Conservation (phyloP, 78 protist genomes). For the Planoprotostelium fungivorum region DNA sequence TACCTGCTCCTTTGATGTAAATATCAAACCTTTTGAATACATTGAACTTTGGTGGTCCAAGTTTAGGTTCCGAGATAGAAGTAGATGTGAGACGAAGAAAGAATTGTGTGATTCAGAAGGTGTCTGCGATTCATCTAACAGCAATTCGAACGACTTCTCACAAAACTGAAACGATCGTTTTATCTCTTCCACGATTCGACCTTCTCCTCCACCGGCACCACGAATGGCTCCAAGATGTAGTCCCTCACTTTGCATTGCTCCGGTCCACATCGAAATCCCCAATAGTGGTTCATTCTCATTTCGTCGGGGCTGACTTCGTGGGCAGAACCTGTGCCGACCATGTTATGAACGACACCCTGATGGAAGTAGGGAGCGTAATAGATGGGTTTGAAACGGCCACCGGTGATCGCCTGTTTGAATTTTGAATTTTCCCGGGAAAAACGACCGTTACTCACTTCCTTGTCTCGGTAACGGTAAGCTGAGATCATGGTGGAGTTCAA, state of each 20-base stretch:
- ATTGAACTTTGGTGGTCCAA: no score
- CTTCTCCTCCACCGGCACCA: not conserved
- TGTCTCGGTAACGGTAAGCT: not conserved
- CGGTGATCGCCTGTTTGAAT: not conserved
- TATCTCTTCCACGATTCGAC: not conserved
- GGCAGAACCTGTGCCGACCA: not conserved
- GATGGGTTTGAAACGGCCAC: not conserved
- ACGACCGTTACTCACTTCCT: not conserved
- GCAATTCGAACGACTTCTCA: no score
- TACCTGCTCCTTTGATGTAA: no score
- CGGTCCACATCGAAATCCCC: not conserved
- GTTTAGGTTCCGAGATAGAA: no score
- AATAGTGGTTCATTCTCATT: not conserved
- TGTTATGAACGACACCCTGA: not conserved
- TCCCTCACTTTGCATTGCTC: not conserved
- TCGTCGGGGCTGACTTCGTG: not conserved
- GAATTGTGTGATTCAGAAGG: not conserved
- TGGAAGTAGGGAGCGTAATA: not conserved
- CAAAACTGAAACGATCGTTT: no score
- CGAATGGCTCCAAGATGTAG: not conserved
- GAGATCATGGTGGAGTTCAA: not conserved
- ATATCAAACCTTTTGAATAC: no score
- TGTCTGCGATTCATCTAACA: no score
- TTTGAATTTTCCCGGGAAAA: not conserved
- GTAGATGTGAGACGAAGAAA: not conserved